A percentile compares a stretch with the other conserved stretches of the same genome.
These are phyloP conservation scores for Helicostylum pulchrum DNA, from an alignment of 192 early-diverging fungal species.

Conservation along the genomic window DNA sequence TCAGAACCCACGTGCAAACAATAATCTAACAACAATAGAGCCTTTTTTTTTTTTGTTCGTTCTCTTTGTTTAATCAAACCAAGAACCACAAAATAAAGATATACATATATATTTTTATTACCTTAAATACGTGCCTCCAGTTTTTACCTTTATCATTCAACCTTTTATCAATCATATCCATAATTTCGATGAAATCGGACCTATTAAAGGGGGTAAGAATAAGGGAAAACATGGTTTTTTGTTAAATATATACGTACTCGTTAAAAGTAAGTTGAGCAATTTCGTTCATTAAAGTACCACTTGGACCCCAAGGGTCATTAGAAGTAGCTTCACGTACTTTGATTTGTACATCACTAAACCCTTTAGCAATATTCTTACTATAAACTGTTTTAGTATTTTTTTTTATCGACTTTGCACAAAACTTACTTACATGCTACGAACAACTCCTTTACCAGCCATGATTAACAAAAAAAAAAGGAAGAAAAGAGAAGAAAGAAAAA, in stretches of 20 bases:
- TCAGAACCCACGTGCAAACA: conserved; percentile 85
- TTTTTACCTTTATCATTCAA: conserved; percentile 97
- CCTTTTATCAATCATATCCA: conserved; percentile 98
- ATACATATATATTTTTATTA: conserved; percentile 29
- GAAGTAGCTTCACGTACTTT: conserved; percentile 85
- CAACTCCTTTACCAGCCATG: conserved; percentile 36
- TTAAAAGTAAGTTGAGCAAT: conserved; percentile 83
- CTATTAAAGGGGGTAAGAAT: conserved; percentile 36
- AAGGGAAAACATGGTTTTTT: conserved; percentile 1
- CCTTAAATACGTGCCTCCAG: conserved; percentile 99
- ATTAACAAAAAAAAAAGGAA: background rate
- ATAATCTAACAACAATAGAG: conserved; percentile 82
- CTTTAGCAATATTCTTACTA: conserved; percentile 87
- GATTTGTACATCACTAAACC: conserved; percentile 88
- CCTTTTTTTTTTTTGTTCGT: no score
- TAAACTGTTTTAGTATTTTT: background rate
- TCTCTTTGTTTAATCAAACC: background rate
- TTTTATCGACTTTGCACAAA: no score
- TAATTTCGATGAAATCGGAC: conserved; percentile 89
- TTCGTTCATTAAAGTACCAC: conserved; percentile 75
- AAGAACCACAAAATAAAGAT: background rate
- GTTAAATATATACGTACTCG: conserved; percentile 57
- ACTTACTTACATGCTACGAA: conserved; percentile 32
- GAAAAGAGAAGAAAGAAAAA: background rate
- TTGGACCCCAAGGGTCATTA: conserved; percentile 77